A percentile compares a stretch with the other conserved stretches of the same genome.
Conservation (phyloP, 768 basidiomycete species). For the Mrakia blollopis region DNA sequence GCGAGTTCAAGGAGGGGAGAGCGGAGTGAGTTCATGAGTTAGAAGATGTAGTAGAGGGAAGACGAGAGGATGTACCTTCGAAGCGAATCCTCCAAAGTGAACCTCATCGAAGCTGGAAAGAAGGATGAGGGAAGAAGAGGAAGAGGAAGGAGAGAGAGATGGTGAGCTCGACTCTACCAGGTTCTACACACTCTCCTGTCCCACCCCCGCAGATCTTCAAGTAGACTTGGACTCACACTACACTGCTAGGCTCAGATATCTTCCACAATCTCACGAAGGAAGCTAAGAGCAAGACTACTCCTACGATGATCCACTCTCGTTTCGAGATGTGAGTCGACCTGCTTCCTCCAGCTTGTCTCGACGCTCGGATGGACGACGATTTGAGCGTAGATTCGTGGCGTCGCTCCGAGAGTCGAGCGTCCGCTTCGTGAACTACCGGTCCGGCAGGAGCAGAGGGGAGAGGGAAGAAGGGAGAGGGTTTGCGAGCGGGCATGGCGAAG, state of each 20-base stretch:
- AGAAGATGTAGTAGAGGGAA: too few relatives aligned
- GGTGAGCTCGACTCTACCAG: constrained; percentile 2
- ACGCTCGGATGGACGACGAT: constrained; percentile 19
- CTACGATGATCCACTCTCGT: constrained; percentile 69
- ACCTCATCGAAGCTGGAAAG: constrained; percentile 85
- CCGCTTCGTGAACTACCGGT: constrained; percentile 16
- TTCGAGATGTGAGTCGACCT: constrained; percentile 9
- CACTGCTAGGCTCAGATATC: constrained; percentile 77
- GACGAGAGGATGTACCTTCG: constrained; percentile 47
- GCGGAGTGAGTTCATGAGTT: not conserved
- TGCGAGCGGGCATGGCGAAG: not conserved
- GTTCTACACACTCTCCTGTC: not conserved
- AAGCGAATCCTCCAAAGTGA: constrained; percentile 95
- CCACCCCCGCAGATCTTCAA: too few relatives aligned
- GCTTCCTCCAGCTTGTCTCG: not conserved
- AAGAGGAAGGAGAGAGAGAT: constrained; percentile 1
- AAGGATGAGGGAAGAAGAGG: constrained; percentile 18
- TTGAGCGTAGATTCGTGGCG: constrained; percentile 18
- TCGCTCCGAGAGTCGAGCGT: constrained; percentile 8
- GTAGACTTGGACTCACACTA: constrained; percentile 65
- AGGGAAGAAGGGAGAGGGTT: not conserved
- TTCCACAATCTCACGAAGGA: constrained; percentile 77
- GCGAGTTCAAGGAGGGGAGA: not conserved
- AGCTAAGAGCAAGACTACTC: constrained; percentile 63
- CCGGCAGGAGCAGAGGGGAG: not conserved